Percentiles rank a stretch among this genome's conserved stretches.
Evolutionary conservation across 352 stramenopile genomes (phyloP).

Genomic region (Hyaloperonospora arabidopsidis): DNA sequence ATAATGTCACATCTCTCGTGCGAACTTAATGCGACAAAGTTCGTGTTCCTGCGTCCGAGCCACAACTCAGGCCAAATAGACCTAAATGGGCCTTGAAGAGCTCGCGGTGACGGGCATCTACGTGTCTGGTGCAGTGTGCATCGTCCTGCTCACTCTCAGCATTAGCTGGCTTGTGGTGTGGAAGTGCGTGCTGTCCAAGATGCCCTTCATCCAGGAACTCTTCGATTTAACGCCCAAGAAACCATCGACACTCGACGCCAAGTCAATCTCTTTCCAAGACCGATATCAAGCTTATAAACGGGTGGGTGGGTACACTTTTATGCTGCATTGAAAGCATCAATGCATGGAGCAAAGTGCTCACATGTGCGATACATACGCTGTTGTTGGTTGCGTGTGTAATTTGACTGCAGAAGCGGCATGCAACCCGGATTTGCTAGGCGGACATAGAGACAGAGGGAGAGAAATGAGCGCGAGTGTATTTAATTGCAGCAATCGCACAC

Average conservation of each 20-base stretch:
- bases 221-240: constrained; percentile 76
- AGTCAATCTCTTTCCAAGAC: constrained; percentile 64
- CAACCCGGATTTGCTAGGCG: constrained; percentile 23
- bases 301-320: constrained; percentile 20
- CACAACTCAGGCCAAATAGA: too few species aligned
- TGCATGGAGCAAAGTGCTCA: too few species aligned
- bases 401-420: constrained; percentile 41
- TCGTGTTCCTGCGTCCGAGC: too few species aligned
- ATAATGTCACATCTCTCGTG: too few species aligned
- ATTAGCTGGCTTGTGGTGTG: constrained; percentile 78
- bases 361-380: background rate
- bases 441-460: constrained; percentile 7
- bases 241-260: constrained; percentile 26
- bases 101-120: constrained; percentile 58
- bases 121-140: constrained; percentile 64
- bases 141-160: constrained; percentile 71
- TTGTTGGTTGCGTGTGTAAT: constrained; percentile 7
- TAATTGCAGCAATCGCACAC: constrained; percentile 13
- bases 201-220: constrained; percentile 76
- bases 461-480: constrained; percentile 22
- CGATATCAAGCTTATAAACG: constrained; percentile 60
- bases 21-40: too few species aligned
- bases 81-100: constrained; percentile 33
- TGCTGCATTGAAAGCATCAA: background rate
- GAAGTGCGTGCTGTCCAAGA: constrained; percentile 79